Conservation (phyloP, 257 asterid genomes). For the Thymus mandschuricus region DNA sequence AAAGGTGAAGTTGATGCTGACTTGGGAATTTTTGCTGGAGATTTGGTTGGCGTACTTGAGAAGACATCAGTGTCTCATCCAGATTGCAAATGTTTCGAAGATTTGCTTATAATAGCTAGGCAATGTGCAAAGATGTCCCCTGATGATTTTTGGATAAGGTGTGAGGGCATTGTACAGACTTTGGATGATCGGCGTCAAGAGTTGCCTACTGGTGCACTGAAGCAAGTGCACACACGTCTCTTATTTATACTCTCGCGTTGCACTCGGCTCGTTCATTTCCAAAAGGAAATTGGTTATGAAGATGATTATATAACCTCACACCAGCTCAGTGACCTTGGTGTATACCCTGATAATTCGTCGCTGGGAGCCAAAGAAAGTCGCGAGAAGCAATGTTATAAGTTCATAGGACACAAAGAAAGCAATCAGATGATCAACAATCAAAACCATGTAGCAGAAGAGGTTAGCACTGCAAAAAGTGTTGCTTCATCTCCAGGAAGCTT, state of each 20-base stretch:
- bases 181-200: constrained; percentile 97
- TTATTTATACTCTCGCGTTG: constrained; percentile 92
- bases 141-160: constrained; percentile 79
- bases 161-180: constrained; percentile 90
- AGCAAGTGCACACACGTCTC: constrained; percentile 88
- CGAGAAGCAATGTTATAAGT: constrained; percentile 39
- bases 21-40: constrained; percentile 89
- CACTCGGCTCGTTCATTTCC: constrained; percentile 91
- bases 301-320: constrained; percentile 71
- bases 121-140: constrained; percentile 83
- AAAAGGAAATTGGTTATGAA: constrained; percentile 88
- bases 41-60: constrained; percentile 79
- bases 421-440: constrained; percentile 35
- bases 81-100: constrained; percentile 75
- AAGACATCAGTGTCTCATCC: constrained; percentile 66
- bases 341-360: constrained; percentile 63
- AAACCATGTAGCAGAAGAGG: constrained; percentile 63
- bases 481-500: constrained; percentile 77
- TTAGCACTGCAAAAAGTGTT: constrained; percentile 65
- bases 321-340: constrained; percentile 87
- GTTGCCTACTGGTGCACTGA: constrained; percentile 70
- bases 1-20: constrained; percentile 89
- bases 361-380: constrained; percentile 35
- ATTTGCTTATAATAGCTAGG: constrained; percentile 83
- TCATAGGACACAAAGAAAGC: constrained; percentile 44